phyloP scores from a whole-genome alignment of 2,329 filamentous ascomycete species.

The Beauveria sp. region DNA sequence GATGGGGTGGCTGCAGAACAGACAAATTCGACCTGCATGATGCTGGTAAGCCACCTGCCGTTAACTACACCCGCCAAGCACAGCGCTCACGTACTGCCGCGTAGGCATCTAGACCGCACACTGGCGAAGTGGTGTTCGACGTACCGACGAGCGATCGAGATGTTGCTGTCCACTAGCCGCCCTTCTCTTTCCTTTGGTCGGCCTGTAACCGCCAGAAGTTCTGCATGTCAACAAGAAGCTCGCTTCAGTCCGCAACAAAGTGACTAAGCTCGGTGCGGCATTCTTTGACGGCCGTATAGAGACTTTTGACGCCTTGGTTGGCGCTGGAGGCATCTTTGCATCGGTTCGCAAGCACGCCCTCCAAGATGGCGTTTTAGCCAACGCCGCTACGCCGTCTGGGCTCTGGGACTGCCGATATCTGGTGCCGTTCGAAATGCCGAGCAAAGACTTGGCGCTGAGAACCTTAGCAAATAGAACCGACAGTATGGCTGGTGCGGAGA shows the following conservation, averaged over 20 bases:
- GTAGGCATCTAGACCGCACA: not conserved
- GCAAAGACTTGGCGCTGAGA: not conserved
- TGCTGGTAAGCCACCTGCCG: not conserved
- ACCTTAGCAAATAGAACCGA: not conserved
- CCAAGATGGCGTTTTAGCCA: not conserved
- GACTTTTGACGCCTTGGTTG: conserved; percentile 16
- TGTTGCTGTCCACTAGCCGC: conserved; percentile 16
- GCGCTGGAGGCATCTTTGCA: conserved; percentile 18
- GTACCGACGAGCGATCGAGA: not conserved
- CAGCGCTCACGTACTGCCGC: not conserved
- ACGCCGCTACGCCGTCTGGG: not conserved
- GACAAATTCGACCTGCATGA: conserved; percentile 12
- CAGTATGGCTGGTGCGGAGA: conserved; percentile 7
- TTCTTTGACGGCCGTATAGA: conserved; percentile 12
- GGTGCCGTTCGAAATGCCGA: not conserved
- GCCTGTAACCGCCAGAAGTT: conserved; percentile 11
- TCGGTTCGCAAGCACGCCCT: conserved; percentile 16
- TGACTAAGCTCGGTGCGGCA: not conserved
- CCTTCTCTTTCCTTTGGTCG: conserved; percentile 16
- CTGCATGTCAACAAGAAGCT: conserved; percentile 15
- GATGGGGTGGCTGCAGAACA: conserved; percentile 14
- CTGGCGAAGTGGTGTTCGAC: not conserved
- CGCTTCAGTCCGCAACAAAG: not conserved
- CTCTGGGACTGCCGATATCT: conserved; percentile 5
- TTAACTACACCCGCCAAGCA: not conserved